Evolutionary conservation across 2,329 filamentous ascomycete genomes (phyloP).

Genomic region (Setomelanomma holmii): DNA sequence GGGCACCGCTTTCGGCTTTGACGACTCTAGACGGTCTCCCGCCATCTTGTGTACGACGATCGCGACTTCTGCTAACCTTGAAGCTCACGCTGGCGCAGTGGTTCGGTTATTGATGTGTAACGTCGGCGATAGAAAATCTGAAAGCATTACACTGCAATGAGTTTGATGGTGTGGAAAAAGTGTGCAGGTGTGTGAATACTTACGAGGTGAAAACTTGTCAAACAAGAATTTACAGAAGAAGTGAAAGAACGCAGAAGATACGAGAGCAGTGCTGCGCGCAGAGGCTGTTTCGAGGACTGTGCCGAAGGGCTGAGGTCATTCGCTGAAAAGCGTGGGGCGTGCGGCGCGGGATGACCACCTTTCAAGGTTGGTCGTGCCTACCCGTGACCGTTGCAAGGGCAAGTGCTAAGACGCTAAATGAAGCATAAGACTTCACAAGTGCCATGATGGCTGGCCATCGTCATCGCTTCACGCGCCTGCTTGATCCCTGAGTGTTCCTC

Average conservation of each 20-base stretch:
- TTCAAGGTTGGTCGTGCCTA: constrained; percentile 12
- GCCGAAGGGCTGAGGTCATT: constrained; percentile 37
- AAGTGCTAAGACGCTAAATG: constrained; percentile 27
- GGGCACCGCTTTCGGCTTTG: constrained; percentile 38
- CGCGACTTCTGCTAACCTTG: constrained; percentile 5
- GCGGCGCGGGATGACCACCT: constrained; percentile 12
- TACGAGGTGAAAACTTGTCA: no score
- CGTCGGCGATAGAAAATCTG: constrained; percentile 19
- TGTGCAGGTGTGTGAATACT: not conserved
- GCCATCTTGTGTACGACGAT: constrained; percentile 22
- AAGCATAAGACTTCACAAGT: constrained; percentile 18
- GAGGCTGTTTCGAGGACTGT: constrained; percentile 20
- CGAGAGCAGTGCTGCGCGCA: constrained; percentile 6
- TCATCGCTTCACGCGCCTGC: constrained; percentile 15
- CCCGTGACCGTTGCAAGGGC: constrained; percentile 15
- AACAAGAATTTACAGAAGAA: constrained; percentile 1
- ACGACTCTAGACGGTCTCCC: constrained; percentile 25
- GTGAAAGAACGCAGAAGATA: constrained; percentile 6
- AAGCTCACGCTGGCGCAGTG: not conserved
- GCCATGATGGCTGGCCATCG: constrained; percentile 15
- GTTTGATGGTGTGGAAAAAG: not conserved
- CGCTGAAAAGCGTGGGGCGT: constrained; percentile 24
- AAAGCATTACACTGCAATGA: not conserved
- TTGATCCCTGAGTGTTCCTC: constrained; percentile 3
- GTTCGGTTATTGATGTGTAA: constrained; percentile 32